Evolutionary conservation across 2,329 filamentous ascomycete species (phyloP).

Genomic region (Magnaporthiopsis poae): DNA sequence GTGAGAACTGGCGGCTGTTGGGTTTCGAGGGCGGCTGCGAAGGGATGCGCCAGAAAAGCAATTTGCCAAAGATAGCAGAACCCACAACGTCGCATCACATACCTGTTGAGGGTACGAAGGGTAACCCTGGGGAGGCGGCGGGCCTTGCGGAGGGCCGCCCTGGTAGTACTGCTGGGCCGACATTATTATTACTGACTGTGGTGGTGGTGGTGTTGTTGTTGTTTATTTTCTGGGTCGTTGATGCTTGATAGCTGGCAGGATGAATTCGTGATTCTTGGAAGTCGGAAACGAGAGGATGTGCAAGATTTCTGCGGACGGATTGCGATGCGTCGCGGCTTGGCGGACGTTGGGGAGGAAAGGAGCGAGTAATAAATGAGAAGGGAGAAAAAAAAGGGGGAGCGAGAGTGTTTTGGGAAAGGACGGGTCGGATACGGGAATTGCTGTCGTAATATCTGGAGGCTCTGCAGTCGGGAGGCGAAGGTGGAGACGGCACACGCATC

Average conservation of each 20-base stretch:
- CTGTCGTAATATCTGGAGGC: background rate
- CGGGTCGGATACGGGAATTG: background rate
- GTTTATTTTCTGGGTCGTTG: background rate
- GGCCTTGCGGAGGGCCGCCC: constrained; percentile 21
- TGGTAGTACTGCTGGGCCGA: constrained; percentile 28
- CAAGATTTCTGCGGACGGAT: background rate
- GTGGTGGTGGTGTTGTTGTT: background rate
- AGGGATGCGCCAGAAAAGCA: background rate
- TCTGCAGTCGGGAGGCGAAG: background rate
- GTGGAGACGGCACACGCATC: background rate
- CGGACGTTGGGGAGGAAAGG: background rate
- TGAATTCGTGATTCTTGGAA: background rate
- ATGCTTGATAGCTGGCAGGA: background rate
- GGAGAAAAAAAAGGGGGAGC: background rate
- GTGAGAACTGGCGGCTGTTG: constrained; percentile 8
- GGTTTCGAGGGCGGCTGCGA: background rate
- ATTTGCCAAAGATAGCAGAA: constrained; percentile 2
- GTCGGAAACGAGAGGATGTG: background rate
- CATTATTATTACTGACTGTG: constrained; percentile 15
- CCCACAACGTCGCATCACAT: background rate
- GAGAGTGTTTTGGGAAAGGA: background rate
- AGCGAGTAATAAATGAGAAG: background rate
- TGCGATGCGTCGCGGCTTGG: background rate
- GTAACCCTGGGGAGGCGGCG: constrained; percentile 21
- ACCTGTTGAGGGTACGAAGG: constrained; percentile 36